phyloP scores from a whole-genome alignment of 768 basidiomycete genomes.

The Antrodiella citrinella region DNA sequence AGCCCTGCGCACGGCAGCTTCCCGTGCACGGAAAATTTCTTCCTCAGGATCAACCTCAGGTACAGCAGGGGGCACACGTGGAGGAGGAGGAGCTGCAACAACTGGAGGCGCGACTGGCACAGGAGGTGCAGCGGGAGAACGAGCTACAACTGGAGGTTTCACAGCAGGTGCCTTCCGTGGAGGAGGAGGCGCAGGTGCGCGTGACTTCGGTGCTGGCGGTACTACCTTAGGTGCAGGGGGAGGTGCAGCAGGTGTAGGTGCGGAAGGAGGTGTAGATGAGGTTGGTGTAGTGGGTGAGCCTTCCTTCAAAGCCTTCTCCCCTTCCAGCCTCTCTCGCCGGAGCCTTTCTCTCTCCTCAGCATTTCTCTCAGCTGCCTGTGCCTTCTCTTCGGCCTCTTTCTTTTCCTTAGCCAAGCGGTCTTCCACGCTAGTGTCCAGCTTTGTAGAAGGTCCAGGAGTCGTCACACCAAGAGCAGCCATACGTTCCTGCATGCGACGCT shows the following conservation, averaged over 20 bases:
- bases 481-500: conserved; percentile 74
- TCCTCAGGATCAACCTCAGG: conserved; percentile 74
- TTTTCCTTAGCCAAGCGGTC: conserved; percentile 81
- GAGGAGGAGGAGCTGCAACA: conserved; percentile 29
- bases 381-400: conserved; percentile 86
- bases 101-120: conserved; percentile 25
- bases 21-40: conserved; percentile 53
- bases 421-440: conserved; percentile 74
- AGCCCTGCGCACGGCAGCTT: conserved; percentile 64
- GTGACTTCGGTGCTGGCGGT: conserved; percentile 29
- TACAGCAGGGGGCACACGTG: conserved; percentile 29
- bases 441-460: conserved; percentile 31
- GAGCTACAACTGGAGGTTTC: conserved; percentile 25
- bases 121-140: conserved; percentile 17
- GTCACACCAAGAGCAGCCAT: conserved; percentile 75
- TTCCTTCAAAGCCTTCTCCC: conserved; percentile 59
- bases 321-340: conserved; percentile 66
- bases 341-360: conserved; percentile 72
- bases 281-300: conserved; percentile 24
- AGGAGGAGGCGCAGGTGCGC: conserved; percentile 31
- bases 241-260: conserved; percentile 26
- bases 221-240: conserved; percentile 34
- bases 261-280: conserved; percentile 18
- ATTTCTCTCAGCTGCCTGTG: conserved; percentile 66
- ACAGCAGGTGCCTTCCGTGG: conserved; percentile 28